Evolutionary conservation across 352 stramenopile species (phyloP).

Genomic region (Thalassiosira mediterranea): DNA sequence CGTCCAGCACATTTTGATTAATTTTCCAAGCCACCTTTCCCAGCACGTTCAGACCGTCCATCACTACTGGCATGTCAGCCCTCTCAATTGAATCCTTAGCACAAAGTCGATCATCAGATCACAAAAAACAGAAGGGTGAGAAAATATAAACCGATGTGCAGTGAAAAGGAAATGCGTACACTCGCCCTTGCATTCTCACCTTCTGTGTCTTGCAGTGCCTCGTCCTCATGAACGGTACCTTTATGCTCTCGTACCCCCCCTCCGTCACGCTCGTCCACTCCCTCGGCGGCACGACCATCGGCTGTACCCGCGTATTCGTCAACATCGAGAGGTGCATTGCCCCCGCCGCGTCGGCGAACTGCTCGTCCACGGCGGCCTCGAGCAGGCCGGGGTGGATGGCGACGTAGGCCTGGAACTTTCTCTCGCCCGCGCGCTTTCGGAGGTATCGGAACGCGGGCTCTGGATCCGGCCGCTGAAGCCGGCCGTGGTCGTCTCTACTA

Average conservation of each 20-base stretch:
- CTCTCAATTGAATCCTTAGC: conserved; percentile 87
- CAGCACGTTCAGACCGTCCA: conserved; percentile 92
- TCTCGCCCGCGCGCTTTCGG: conserved; percentile 33
- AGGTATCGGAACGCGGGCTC: conserved; percentile 59
- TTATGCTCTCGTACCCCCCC: conserved; percentile 92
- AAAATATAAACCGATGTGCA: no score
- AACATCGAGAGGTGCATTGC: conserved; percentile 18
- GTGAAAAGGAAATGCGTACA: not conserved
- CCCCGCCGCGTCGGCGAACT: conserved; percentile 48
- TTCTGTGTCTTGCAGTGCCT: conserved; percentile 81
- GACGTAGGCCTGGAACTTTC: conserved; percentile 46
- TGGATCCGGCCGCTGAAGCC: no score
- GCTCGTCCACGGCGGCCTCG: conserved; percentile 68
- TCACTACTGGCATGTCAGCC: conserved; percentile 88
- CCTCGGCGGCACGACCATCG: conserved; percentile 95
- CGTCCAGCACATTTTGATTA: conserved; percentile 92
- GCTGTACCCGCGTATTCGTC: conserved; percentile 88
- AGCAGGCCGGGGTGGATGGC: conserved; percentile 65
- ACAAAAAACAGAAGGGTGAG: no score
- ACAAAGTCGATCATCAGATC: not conserved
- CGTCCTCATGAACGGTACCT: conserved; percentile 92
- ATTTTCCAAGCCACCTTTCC: conserved; percentile 93
- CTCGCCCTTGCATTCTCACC: conserved; percentile 29
- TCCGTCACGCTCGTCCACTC: conserved; percentile 89
- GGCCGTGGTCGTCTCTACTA: no score